Base-by-base conservation (phyloP, 805 yeast species). In the Saccharomycopsis babjevae region DNA sequence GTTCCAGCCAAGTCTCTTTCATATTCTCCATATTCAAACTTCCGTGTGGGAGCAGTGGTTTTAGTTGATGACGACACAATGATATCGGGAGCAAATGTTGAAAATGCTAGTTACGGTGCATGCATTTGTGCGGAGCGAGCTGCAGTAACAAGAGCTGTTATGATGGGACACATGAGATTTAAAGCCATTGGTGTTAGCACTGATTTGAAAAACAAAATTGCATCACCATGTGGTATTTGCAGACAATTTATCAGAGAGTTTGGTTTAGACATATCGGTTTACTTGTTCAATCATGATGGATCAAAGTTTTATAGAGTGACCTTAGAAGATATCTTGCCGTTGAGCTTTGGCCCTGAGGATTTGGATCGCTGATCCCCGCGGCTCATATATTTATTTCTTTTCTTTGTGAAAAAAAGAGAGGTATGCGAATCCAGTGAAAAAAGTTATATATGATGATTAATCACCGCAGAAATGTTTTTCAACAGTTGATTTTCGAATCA, bases 171-270 rank as follows among this genome's bases (percentile, higher is more conserved):
- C 60, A 69, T 65, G 4, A 57, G 64, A 28, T 80, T 86, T 69
- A 75, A 73, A 62, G 89, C 88, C 1, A 74, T 89, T 61, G 96
- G 86, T 3, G 81, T 89, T 10, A 76, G 88, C 3, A 79, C 88
- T 25, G 92, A 86, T 68, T 66, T 79, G 54, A 68, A 69, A 1
- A 79, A 79, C 1, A 72, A 73, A 8, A 80, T 85, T 36, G 84
- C 88, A 11, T 77, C 92, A 10, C 99, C 99, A 0, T 93, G 99
- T 71, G 99, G 99, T 3, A 85, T 94, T 42, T 93, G 99, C 69
- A 78, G 99, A 59, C 99, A 93, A 72, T 82, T 87, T 60, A 83
- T 93, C 38, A 77, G 97, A 43, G 99, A 93, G 71, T 93, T 92
- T 71, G 81, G 84, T 0, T 68, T 71, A 7, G 76, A 79, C 7